phyloP scores from a whole-genome alignment of 352 stramenopile genomes.

The Globisporangium nunn region DNA sequence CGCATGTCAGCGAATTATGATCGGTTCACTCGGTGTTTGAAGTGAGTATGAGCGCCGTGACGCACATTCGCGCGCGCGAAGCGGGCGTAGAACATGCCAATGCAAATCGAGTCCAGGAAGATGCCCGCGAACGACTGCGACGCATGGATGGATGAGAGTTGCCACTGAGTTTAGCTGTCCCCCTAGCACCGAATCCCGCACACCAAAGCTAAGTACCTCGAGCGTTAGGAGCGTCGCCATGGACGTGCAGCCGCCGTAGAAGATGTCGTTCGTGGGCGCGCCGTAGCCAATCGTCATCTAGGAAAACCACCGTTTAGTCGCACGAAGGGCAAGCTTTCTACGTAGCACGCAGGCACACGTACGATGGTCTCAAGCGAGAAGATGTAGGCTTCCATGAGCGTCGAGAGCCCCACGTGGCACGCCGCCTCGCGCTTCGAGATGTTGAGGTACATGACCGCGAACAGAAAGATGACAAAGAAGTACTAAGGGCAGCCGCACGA shows the following conservation, averaged over 20 bases:
- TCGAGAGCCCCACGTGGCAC: constrained; percentile 70
- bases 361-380: constrained; percentile 87
- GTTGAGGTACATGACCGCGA: constrained; percentile 67
- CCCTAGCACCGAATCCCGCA: background rate
- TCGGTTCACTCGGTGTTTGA: background rate
- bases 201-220: constrained; percentile 26
- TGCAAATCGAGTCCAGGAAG: constrained; percentile 82
- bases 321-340: too few species aligned
- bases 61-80: constrained; percentile 74
- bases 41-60: background rate
- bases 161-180: too few species aligned
- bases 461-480: constrained; percentile 74
- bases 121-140: constrained; percentile 75
- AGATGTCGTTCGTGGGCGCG: constrained; percentile 83
- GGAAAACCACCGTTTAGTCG: background rate
- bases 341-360: constrained; percentile 8
- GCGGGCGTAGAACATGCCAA: constrained; percentile 83
- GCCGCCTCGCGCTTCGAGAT: constrained; percentile 49
- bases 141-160: background rate
- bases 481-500: constrained; percentile 30
- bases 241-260: constrained; percentile 76
- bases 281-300: constrained; percentile 88
- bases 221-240: constrained; percentile 75
- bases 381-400: constrained; percentile 78
- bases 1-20: background rate